Evolutionary conservation across 2,329 filamentous ascomycete species (phyloP).

Genomic region (Lachnellula cervina): DNA sequence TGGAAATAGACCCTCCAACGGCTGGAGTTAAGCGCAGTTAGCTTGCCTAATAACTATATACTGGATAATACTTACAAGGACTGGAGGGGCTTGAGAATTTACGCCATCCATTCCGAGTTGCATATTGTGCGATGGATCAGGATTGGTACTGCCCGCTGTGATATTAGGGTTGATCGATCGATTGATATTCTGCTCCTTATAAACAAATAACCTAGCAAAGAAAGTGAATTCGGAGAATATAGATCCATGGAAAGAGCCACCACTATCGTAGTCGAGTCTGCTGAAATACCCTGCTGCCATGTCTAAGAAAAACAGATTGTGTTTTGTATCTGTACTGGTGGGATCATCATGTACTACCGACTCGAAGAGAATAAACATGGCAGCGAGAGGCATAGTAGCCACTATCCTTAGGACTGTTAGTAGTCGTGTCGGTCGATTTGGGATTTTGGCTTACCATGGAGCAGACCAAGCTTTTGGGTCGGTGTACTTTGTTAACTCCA

Average conservation of each 20-base stretch:
- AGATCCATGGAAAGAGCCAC: constrained; percentile 34
- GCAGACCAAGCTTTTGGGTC: constrained; percentile 33
- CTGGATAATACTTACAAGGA: too few species aligned
- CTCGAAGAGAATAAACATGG: constrained; percentile 40
- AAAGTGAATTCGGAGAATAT: constrained; percentile 37
- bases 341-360: constrained; percentile 36
- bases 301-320: constrained; percentile 38
- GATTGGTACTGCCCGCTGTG: too few species aligned
- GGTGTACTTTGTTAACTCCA: constrained; percentile 34
- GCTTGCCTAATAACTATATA: too few species aligned
- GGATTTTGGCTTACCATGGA: constrained; percentile 29
- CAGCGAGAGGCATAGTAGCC: constrained; percentile 34
- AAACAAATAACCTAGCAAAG: constrained; percentile 32
- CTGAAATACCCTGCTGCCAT: constrained; percentile 40
- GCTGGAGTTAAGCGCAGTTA: too few species aligned
- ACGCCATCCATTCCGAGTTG: too few species aligned
- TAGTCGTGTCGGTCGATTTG: neutral
- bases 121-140: too few species aligned
- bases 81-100: too few species aligned
- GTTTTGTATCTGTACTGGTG: constrained; percentile 31
- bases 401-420: constrained; percentile 27
- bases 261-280: constrained; percentile 37
- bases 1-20: too few species aligned
- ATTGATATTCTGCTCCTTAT: too few species aligned
- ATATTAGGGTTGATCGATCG: too few species aligned